phyloP scores from a whole-genome alignment of 2,329 filamentous ascomycete species.

The Bipolaris sorokiniana region DNA sequence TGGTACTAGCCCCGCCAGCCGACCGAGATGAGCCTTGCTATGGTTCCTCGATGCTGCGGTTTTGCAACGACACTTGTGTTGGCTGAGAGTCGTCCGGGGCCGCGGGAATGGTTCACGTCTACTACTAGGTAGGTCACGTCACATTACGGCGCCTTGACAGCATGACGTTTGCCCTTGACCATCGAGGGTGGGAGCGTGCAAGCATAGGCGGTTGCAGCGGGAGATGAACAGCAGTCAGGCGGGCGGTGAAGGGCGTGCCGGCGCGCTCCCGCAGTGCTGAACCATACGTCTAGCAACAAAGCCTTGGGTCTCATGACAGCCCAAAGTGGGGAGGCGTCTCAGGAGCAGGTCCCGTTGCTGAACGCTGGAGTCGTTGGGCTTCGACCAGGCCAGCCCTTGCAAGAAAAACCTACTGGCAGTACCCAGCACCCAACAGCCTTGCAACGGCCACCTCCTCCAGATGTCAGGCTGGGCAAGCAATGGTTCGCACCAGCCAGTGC shows the following conservation, averaged over 20 bases:
- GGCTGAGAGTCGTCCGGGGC: not conserved
- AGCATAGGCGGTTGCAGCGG: conserved; percentile 18
- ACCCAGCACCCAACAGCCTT: no score
- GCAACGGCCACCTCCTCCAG: not conserved
- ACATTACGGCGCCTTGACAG: conserved; percentile 15
- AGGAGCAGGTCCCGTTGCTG: conserved; percentile 16
- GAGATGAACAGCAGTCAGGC: conserved; percentile 28
- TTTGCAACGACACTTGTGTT: not conserved
- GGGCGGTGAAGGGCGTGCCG: conserved; percentile 24
- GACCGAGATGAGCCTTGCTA: conserved; percentile 43
- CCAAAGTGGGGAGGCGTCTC: conserved; percentile 23
- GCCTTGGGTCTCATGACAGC: conserved; percentile 28
- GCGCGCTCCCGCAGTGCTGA: conserved; percentile 39
- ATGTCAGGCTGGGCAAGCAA: conserved; percentile 1
- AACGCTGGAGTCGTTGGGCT: not conserved
- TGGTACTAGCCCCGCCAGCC: conserved; percentile 20
- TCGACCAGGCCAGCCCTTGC: no score
- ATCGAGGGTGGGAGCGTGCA: not conserved
- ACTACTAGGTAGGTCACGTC: conserved; percentile 1
- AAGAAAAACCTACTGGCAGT: no score
- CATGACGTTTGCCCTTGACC: conserved; percentile 14
- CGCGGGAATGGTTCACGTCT: not conserved
- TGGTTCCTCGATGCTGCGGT: conserved; percentile 7
- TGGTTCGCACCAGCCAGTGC: not conserved
- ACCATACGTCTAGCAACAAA: conserved; percentile 21